These are phyloP conservation scores for Lichtheimia ramosa DNA, from an alignment of 371 early-diverging fungal genomes.

Conservation along the genomic window DNA sequence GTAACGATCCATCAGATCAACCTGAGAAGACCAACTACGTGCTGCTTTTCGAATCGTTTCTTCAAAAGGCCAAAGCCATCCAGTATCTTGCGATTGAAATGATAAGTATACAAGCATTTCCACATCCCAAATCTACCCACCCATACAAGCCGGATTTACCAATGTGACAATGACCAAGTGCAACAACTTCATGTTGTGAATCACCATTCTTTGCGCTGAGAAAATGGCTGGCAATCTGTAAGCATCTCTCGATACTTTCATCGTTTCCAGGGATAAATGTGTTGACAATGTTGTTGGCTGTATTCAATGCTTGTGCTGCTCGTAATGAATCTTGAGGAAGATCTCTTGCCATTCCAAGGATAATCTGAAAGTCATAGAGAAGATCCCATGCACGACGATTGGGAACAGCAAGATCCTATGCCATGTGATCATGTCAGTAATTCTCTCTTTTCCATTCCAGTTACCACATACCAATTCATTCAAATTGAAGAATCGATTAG, in stretches of 20 bases:
- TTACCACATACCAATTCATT: slow-evolving; percentile 30
- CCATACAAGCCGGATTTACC: slow-evolving; percentile 39
- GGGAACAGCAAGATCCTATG: slow-evolving; percentile 68
- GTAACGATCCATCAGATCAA: slow-evolving; percentile 81
- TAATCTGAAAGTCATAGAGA: slow-evolving; percentile 75
- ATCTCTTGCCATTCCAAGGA: slow-evolving; percentile 77
- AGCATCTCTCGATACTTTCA: slow-evolving; percentile 57
- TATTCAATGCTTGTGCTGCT: slow-evolving; percentile 78
- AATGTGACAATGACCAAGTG: slow-evolving; percentile 88
- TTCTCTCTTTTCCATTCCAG: slow-evolving; percentile 24
- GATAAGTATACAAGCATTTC: neutral
- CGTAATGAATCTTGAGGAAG: slow-evolving; percentile 70
- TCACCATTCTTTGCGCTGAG: slow-evolving; percentile 59
- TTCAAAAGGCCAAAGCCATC: slow-evolving; percentile 94
- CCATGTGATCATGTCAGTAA: slow-evolving; percentile 69
- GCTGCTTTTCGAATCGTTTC: slow-evolving; percentile 97
- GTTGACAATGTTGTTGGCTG: slow-evolving; percentile 86
- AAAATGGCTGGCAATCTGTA: slow-evolving; percentile 60
- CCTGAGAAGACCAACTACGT: slow-evolving; percentile 54
- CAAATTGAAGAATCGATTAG: slow-evolving; percentile 56
- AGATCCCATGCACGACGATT: slow-evolving; percentile 73
- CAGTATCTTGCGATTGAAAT: slow-evolving; percentile 45
- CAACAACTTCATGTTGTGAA: slow-evolving; percentile 65
- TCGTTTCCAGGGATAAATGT: slow-evolving; percentile 56
- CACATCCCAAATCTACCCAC: no score